Evolutionary conservation across 148 eudicot genomes (phyloP), one percentile per base, ranked within the genome.

Genomic region (Limonium bicolor): DNA sequence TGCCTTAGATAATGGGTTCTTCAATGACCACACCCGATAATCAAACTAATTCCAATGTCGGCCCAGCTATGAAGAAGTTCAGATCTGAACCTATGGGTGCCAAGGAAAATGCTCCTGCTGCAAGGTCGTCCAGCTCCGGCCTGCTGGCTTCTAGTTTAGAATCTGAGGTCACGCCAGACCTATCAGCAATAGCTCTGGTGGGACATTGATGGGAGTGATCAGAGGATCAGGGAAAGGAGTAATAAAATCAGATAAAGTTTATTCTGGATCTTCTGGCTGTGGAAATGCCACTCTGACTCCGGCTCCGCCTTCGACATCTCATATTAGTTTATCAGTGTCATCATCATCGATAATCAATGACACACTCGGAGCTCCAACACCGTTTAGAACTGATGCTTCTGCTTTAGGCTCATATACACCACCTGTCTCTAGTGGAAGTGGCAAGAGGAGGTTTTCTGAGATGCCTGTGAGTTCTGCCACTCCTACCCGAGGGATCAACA

Each of bases 381-480:
- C 95, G 2, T 90, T 74, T 57, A 77, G 70, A 59, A 90, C 95
- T 41, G 93, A 84, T 64, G 69, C 78, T 47, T 80, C 97, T 51
- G 97, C 95, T 26, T 57, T 90, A 36, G 93, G 94, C 32, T 56
- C 75, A 38, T 78, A 74, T 56, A 46, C 73, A 20, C 66, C 95
- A 36, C 63, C 84, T 33, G 55, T 58, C 26, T 46, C 74, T 31
- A 50, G 82, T 50, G 94, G 64, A 36, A 72, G 80, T 63, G 81
- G 94, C 40, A 90, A 61, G 66, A 77, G 97, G 65, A 75, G 95
- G 76, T 90, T 90, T 51, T 90, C 97, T 15, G 97, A 90, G 80
- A 53, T 73, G 59, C 97, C 97, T 6, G 29, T 66, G 50, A 73
- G 42, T 40, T 36, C 77, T 2, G 65, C 66, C 54, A 51, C 71